phyloP scores from a whole-genome alignment of 495 filamentous ascomycete genomes.

The Xylaria telfairii region DNA sequence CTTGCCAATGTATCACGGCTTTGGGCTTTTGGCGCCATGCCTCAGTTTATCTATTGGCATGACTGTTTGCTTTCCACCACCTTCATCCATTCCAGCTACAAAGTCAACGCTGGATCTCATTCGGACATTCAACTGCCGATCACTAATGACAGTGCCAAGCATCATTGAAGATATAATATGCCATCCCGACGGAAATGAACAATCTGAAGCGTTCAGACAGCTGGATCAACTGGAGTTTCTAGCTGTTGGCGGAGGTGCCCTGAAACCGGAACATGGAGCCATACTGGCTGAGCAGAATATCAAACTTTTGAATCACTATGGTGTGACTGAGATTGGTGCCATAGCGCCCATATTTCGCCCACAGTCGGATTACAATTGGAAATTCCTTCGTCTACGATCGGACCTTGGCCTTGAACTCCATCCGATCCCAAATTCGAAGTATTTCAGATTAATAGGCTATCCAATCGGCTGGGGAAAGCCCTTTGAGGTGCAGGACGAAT shows the following conservation, averaged over 20 bases:
- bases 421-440: conserved; percentile 13
- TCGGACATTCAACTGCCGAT: conserved; percentile 31
- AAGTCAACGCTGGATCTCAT: conserved; percentile 41
- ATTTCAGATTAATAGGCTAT: conserved; percentile 31
- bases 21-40: conserved; percentile 49
- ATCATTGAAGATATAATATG: conserved; percentile 53
- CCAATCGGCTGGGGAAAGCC: conserved; percentile 36
- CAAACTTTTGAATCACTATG: conserved; percentile 46
- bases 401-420: conserved; percentile 39
- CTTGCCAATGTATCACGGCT: conserved; percentile 51
- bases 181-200: conserved; percentile 32
- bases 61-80: conserved; percentile 43
- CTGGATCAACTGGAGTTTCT: conserved; percentile 49
- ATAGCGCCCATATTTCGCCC: conserved; percentile 46
- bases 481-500: conserved; percentile 43
- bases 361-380: conserved; percentile 41
- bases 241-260: conserved; percentile 48
- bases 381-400: conserved; percentile 44
- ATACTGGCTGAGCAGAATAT: conserved; percentile 34
- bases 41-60: conserved; percentile 51
- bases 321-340: conserved; percentile 46
- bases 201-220: conserved; percentile 18
- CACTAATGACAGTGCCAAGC: conserved; percentile 54
- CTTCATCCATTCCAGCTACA: conserved; percentile 38
- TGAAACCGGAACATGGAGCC: conserved; percentile 35